A percentile compares a stretch with the other conserved stretches of the same genome.
Conservation (phyloP, 352 stramenopile genomes). For the Globisporangium abappressorium region DNA sequence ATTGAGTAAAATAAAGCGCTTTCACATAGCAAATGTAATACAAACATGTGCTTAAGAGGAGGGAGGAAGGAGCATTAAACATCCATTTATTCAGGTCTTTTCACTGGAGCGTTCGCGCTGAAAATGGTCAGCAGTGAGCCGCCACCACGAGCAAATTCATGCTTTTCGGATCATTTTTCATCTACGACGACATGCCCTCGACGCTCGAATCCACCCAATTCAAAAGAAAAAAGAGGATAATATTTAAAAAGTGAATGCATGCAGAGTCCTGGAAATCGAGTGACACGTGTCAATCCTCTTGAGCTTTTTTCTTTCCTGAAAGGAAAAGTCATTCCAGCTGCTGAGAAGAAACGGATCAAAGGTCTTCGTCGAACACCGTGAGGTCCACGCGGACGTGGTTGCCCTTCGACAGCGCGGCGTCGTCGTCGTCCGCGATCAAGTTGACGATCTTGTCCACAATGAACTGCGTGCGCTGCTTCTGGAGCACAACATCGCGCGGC, state of each 20-base stretch:
- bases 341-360: conserved; percentile 16
- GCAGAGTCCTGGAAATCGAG: not conserved
- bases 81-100: too few relatives aligned
- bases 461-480: conserved; percentile 70
- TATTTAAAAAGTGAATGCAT: not conserved
- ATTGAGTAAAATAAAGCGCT: too few relatives aligned
- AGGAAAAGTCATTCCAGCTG: not conserved
- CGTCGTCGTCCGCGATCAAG: conserved; percentile 70
- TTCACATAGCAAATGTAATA: too few relatives aligned
- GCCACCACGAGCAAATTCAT: too few relatives aligned
- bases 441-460: conserved; percentile 76
- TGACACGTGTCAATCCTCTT: not conserved
- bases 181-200: too few relatives aligned
- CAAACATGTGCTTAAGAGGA: too few relatives aligned
- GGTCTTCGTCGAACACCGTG: conserved; percentile 75
- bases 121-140: too few relatives aligned
- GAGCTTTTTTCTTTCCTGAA: not conserved
- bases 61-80: too few relatives aligned
- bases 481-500: conserved; percentile 57
- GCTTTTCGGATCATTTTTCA: too few relatives aligned
- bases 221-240: not conserved
- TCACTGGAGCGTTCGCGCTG: too few relatives aligned
- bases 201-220: too few relatives aligned
- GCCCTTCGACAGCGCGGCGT: conserved; percentile 57
- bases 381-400: conserved; percentile 81